These are phyloP conservation scores for Mycena metata DNA, from an alignment of 768 basidiomycete species.

Conservation along the genomic window DNA sequence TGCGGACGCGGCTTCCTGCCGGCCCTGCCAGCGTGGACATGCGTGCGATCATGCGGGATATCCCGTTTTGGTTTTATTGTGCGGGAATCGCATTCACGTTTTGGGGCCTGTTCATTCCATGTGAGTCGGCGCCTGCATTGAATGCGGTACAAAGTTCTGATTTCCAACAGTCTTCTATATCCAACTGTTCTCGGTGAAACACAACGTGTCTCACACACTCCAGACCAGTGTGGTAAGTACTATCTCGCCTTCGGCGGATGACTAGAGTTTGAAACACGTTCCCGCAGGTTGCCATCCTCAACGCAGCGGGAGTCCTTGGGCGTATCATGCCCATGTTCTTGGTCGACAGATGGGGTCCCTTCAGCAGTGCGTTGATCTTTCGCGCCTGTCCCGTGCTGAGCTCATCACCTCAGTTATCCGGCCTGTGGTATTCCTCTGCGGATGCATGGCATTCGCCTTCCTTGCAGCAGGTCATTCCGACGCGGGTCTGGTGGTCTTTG, in stretches of 20 bases:
- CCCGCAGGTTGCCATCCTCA: constrained; percentile 50
- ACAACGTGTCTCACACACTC: constrained; percentile 54
- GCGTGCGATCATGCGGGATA: constrained; percentile 55
- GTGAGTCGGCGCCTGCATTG: not conserved
- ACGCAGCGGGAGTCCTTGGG: constrained; percentile 53
- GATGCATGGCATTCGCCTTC: constrained; percentile 43
- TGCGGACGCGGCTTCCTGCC: constrained; percentile 56
- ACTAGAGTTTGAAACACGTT: no score
- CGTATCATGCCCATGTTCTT: constrained; percentile 56
- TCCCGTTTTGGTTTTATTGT: constrained; percentile 52
- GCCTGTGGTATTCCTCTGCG: constrained; percentile 31
- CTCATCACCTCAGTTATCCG: not conserved
- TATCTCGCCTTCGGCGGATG: no score
- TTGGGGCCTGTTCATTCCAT: constrained; percentile 68
- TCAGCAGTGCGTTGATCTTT: not conserved
- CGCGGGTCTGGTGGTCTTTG: constrained; percentile 10
- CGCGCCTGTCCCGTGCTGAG: not conserved
- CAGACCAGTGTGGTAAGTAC: constrained; percentile 60
- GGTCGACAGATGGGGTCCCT: constrained; percentile 41
- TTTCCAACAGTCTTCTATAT: constrained; percentile 57
- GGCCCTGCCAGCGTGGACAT: constrained; percentile 42
- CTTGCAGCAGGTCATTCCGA: constrained; percentile 28
- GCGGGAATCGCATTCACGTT: constrained; percentile 54
- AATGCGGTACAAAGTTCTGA: not conserved
- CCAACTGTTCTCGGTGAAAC: constrained; percentile 60